Base-by-base conservation (phyloP, 495 filamentous ascomycete species). In the Neurospora sp. region DNA sequence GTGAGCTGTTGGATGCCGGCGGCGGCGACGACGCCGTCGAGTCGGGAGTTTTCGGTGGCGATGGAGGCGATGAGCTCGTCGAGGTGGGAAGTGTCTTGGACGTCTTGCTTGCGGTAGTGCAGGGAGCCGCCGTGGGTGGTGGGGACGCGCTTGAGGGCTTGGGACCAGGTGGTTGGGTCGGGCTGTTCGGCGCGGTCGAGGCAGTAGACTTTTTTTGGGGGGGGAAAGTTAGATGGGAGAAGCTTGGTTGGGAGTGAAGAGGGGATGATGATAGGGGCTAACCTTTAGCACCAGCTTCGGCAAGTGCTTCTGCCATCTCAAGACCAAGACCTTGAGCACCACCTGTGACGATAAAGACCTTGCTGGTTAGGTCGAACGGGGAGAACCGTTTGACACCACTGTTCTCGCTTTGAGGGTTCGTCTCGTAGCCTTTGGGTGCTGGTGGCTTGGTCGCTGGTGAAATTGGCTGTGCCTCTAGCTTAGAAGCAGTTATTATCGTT, bases 21-120 rank as follows among this genome's bases (percentile, higher is more conserved):
- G 4, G 91, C 92, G 0, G 92, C 92, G n/a, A 94, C 85, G 42
- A 93, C 79, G 3, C 92, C 92, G 76, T 94, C 91, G 74, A 94
- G 75, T 5, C 89, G 86, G 42, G 84, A 70, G 73, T 89, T 77
- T 70, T 85, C 80, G 4, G 82, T 79, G 0, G 88, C 88, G 73
- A 93, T 92, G 4, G 76, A 71, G 11, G 79, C 80, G 40, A 92
- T 87, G 20, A 85, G 77, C 44, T 73, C 72, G 75, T 92, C 86
- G 4, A 93, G 84, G 37, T 85, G 78, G 2, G 77, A 71, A n/a
- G 82, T 82, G 76, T 93, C 83, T 54, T 88, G 86, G 6, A 93
- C 90, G 76, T 94, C 90, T 69, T 90, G 85, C 35, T 86, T 86
- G 46, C 82, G 80, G 79, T 93, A 94, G 71, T 89, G 82, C 8